A percentile compares a stretch with the other conserved stretches of the same genome.
Evolutionary conservation across 352 stramenopile genomes (phyloP).

Genomic region (Phytopythium aichiense): DNA sequence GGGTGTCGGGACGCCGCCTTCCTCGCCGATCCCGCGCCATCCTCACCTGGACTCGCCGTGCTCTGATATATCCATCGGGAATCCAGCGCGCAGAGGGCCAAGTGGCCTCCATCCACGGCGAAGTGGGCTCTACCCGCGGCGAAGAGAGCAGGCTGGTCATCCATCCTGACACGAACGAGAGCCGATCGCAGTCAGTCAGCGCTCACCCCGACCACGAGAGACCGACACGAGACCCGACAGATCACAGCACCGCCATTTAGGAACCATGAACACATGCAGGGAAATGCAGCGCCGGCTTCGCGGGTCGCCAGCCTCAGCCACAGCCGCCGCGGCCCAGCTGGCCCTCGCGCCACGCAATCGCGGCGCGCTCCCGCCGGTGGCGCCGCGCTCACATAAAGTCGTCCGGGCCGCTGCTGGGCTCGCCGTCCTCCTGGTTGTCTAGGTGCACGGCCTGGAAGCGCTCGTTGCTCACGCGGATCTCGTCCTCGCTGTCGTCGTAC

Average conservation of each 20-base stretch:
- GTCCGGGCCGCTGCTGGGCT: conserved; percentile 51
- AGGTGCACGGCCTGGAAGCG: conserved; percentile 86
- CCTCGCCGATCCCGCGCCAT: neutral
- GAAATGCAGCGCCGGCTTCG: neutral
- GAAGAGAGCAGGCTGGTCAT: no score
- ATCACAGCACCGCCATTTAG: conserved; percentile 1
- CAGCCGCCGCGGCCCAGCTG: neutral
- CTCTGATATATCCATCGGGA: neutral
- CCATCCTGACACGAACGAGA: neutral
- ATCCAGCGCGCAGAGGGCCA: neutral
- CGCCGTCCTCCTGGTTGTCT: conserved; percentile 76
- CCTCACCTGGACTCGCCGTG: neutral
- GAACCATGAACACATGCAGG: neutral
- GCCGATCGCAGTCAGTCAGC: no score
- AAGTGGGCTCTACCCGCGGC: no score
- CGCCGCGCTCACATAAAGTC: conserved; percentile 66
- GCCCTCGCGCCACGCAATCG: neutral
- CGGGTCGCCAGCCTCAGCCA: neutral
- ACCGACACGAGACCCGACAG: neutral
- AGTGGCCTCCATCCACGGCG: neutral
- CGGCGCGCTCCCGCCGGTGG: neutral
- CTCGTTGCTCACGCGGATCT: conserved; percentile 88
- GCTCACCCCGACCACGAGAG: no score
- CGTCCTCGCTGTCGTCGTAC: conserved; percentile 88
- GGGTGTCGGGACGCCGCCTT: neutral